Conservation (phyloP, 1,284 basidiomycete species). For the Heterobasidion parviporum region DNA sequence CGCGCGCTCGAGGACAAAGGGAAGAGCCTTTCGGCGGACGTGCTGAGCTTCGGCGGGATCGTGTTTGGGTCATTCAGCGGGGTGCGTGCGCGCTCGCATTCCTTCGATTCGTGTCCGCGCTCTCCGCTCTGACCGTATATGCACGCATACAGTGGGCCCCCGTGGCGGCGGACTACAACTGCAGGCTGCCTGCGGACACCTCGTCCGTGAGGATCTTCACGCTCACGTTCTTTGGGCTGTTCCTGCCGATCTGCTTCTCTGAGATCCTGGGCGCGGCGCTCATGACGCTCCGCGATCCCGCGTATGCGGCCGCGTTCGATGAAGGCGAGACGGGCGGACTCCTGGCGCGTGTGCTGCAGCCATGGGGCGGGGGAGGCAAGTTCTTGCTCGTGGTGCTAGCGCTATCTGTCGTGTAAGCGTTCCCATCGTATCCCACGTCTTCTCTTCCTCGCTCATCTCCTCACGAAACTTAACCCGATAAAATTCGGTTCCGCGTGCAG, state of each 20-base stretch:
- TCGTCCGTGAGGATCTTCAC: background rate
- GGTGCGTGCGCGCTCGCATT: background rate
- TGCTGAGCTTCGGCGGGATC: background rate
- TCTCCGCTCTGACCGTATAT: too few species aligned
- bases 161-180: background rate
- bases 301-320: background rate
- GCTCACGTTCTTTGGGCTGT: background rate
- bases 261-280: background rate
- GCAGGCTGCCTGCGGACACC: background rate
- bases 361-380: background rate
- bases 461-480: background rate
- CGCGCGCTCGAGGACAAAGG: background rate
- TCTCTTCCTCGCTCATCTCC: background rate
- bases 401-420: background rate
- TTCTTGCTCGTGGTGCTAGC: background rate
- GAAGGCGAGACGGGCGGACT: background rate
- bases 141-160: background rate
- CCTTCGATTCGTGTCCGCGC: too few species aligned
- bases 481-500: background rate
- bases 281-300: background rate
- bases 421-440: background rate
- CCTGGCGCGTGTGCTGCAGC: background rate
- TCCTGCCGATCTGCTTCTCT: background rate
- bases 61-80: background rate
- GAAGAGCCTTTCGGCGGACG: background rate